Conservation (phyloP, 2,329 filamentous ascomycete species). For the Periglandula ipomoeae region DNA sequence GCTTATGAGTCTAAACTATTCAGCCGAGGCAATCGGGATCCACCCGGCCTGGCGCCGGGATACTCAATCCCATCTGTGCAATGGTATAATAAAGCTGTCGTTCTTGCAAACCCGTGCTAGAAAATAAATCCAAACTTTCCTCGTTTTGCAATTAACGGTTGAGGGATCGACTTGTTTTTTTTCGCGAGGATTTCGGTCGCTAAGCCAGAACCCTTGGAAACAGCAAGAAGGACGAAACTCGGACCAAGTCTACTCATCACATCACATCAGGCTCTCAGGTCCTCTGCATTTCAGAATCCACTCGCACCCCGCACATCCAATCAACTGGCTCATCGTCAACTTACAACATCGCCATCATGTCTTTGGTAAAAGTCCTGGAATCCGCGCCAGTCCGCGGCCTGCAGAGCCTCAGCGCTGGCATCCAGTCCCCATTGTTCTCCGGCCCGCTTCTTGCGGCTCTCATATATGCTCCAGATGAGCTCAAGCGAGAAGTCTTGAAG, state of each 20-base stretch:
- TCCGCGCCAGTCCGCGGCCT: slow-evolving; percentile 10
- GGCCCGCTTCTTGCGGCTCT: slow-evolving; percentile 12
- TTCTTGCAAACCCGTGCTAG: background rate
- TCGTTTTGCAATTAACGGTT: background rate
- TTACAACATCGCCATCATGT: slow-evolving; percentile 5
- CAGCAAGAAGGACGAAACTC: too few species aligned
- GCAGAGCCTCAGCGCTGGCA: background rate
- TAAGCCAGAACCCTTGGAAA: too few species aligned
- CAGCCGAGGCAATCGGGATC: background rate
- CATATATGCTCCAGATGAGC: slow-evolving; percentile 4
- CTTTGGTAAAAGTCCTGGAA: slow-evolving; percentile 7
- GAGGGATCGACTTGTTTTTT: background rate
- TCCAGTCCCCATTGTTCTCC: slow-evolving; percentile 11
- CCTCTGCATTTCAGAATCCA: background rate
- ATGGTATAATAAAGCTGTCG: background rate
- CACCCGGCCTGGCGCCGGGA: background rate
- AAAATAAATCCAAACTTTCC: background rate
- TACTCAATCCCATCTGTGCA: background rate
- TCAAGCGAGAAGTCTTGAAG: slow-evolving; percentile 3
- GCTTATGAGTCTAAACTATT: background rate
- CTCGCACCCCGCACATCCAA: background rate
- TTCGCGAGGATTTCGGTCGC: background rate
- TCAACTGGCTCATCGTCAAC: background rate
- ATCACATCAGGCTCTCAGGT: too few species aligned
- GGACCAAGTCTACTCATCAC: too few species aligned